Conservation (phyloP, 495 filamentous ascomycete genomes). For the Penicillium angulare region DNA sequence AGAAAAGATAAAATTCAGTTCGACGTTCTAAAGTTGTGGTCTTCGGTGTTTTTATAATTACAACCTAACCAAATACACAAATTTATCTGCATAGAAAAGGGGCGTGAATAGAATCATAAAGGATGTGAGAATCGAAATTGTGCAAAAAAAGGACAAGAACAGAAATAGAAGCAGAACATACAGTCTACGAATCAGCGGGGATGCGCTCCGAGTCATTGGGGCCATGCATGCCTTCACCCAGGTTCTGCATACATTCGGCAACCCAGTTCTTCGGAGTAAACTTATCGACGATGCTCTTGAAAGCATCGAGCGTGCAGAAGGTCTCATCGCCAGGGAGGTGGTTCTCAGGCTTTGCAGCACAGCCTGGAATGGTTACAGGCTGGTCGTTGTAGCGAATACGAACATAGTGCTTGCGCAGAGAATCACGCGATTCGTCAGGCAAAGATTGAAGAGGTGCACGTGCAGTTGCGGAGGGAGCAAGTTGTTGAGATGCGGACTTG, state of each 20-base stretch:
- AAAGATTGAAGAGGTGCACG: constrained; percentile 34
- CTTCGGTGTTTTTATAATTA: constrained; percentile 7
- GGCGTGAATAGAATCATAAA: too few species aligned
- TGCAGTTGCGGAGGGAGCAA: constrained; percentile 29
- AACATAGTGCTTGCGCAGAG: constrained; percentile 77
- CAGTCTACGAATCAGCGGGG: constrained; percentile 37
- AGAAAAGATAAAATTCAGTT: constrained; percentile 14
- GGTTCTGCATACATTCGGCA: constrained; percentile 65
- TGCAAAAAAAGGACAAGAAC: constrained; percentile 4
- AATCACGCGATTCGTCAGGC: constrained; percentile 36
- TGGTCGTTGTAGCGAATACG: constrained; percentile 90
- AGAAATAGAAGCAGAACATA: too few species aligned
- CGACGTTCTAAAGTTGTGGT: too few species aligned
- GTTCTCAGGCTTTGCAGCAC: constrained; percentile 65
- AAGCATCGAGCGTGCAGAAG: constrained; percentile 89
- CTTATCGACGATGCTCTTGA: constrained; percentile 88
- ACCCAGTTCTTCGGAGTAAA: constrained; percentile 83
- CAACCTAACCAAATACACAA: constrained; percentile 6
- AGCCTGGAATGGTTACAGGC: constrained; percentile 78
- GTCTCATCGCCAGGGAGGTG: constrained; percentile 86
- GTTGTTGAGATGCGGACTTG: constrained; percentile 15
- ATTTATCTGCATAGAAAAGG: constrained; percentile 8
- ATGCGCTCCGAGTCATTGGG: constrained; percentile 33
- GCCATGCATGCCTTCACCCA: constrained; percentile 48
- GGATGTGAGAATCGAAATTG: too few species aligned